Base-by-base conservation (phyloP, 2,329 filamentous ascomycete genomes). In the Dendryphion nanum region DNA sequence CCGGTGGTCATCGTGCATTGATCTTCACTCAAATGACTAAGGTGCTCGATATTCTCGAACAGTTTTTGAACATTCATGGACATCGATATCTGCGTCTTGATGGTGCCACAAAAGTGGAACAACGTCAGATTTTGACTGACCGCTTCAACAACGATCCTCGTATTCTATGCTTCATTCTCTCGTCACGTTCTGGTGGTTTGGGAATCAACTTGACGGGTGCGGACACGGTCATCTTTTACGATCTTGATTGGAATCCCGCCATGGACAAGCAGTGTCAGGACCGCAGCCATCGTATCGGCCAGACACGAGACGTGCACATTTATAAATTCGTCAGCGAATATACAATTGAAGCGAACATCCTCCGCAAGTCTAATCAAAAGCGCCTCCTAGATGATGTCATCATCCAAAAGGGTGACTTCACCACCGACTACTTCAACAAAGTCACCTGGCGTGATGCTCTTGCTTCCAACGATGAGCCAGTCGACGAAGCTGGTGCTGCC, bases 1-100 rank as follows among this genome's bases (percentile, higher is more conserved):
- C 86, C 2, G 89, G 89, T 26, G 89, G 90, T 1, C 93, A 97
- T 58, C 87, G 94, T 6, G 93, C 89, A 7, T 75, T 99, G 35
- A 98, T 99, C 62, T 99, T 99, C 67, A 97, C 94, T 0, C 93
- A 99, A 60, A 98, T 99, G 93, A 97, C 93, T 32, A 95, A 95
- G 64, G 93, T 97, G 31, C 77, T 99, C 14, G 91, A 99, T 63
- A 95, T 99, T 38, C 76, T 99, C 2, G 93, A 99, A 64, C 89
- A 93, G 52, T 98, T 98, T 61, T 79, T 98, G 51, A 97, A 96
- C 60, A 96, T 98, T 35, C 91, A 98, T 56, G 91, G 91, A 0
- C 88, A 97, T 71, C 93, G 94, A 39, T 99, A 99, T 61, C 78
- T 98, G 14, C 89, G 93, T 15, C 79, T 99, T 4, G 93, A 99